A percentile compares a stretch with the other conserved stretches of the same genome.
Evolutionary conservation across 2,329 filamentous ascomycete genomes (phyloP).

Genomic region (Trichoderma sp.): DNA sequence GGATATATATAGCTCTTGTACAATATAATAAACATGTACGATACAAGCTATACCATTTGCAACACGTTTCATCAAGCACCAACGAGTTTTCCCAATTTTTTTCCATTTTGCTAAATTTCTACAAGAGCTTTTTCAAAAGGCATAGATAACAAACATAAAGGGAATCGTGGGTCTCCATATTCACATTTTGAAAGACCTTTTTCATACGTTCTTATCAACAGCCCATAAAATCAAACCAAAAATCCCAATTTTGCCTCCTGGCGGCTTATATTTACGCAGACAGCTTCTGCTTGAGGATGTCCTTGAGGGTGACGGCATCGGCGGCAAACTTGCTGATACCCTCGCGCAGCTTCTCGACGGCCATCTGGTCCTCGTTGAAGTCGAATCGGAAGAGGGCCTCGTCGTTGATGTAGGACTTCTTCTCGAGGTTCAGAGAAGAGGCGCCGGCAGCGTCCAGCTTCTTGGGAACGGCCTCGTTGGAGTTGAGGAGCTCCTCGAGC

Average conservation of each 20-base stretch:
- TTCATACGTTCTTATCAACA: conserved; percentile 20
- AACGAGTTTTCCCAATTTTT: background rate
- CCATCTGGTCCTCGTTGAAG: conserved; percentile 99
- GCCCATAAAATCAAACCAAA: background rate
- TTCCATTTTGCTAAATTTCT: background rate
- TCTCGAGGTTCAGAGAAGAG: conserved; percentile 71
- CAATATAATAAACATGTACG: background rate
- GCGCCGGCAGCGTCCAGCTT: conserved; percentile 80
- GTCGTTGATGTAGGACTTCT: conserved; percentile 87
- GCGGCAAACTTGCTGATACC: conserved; percentile 99
- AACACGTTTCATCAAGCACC: background rate
- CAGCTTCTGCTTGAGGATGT: conserved; percentile 87
- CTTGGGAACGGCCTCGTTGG: conserved; percentile 76
- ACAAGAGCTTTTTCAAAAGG: background rate
- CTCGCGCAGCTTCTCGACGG: conserved; percentile 97
- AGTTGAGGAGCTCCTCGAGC: conserved; percentile 92
- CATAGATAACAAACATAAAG: conserved; percentile 15
- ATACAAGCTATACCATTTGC: background rate
- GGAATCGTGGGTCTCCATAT: conserved; percentile 12
- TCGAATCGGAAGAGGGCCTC: conserved; percentile 94
- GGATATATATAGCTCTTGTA: background rate
- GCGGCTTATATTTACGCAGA: conserved; percentile 40
- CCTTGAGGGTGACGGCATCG: conserved; percentile 91
- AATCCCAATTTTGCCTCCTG: background rate
- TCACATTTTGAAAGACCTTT: conserved; percentile 18